Conservation (phyloP, 129 eudicot genomes). For the Arctium lappa region DNA sequence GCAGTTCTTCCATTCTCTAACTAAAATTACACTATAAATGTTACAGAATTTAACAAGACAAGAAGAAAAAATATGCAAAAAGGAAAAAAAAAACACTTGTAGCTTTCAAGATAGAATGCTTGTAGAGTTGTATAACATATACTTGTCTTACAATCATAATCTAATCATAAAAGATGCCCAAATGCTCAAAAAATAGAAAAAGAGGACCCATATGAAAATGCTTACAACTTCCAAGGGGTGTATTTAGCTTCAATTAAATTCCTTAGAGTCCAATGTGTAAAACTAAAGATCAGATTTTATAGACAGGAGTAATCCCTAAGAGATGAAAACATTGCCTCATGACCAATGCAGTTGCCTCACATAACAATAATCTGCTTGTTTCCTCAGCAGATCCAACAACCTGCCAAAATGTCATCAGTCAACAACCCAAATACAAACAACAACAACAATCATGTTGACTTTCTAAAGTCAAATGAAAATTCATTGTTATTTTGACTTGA, state of each 20-base stretch:
- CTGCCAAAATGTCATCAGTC: conserved; percentile 16
- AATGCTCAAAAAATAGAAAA: not conserved
- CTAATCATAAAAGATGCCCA: conserved; percentile 10
- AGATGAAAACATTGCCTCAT: conserved; percentile 84
- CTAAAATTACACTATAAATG: not conserved
- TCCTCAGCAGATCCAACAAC: conserved; percentile 88
- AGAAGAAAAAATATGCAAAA: not conserved
- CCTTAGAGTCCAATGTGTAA: conserved; percentile 4
- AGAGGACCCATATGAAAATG: conserved; percentile 11
- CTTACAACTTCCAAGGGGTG: not conserved
- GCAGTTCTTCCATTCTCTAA: no score
- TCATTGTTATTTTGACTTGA: not conserved
- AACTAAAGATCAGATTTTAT: conserved; percentile 49
- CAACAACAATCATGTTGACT: not conserved
- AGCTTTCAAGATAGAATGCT: not conserved
- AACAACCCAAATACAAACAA: not conserved
- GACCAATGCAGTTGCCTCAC: conserved; percentile 92
- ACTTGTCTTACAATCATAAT: conserved; percentile 24
- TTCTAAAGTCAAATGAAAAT: not conserved
- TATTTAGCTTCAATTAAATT: not conserved
- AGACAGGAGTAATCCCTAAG: conserved; percentile 81
- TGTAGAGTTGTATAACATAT: not conserved
- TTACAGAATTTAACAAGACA: not conserved
- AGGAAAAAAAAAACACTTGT: no score
- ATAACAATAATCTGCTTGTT: conserved; percentile 70